A percentile compares a stretch with the other conserved stretches of the same genome.
Conservation (phyloP, 139 green algal genomes). For the Axilococcus clingmanii region DNA sequence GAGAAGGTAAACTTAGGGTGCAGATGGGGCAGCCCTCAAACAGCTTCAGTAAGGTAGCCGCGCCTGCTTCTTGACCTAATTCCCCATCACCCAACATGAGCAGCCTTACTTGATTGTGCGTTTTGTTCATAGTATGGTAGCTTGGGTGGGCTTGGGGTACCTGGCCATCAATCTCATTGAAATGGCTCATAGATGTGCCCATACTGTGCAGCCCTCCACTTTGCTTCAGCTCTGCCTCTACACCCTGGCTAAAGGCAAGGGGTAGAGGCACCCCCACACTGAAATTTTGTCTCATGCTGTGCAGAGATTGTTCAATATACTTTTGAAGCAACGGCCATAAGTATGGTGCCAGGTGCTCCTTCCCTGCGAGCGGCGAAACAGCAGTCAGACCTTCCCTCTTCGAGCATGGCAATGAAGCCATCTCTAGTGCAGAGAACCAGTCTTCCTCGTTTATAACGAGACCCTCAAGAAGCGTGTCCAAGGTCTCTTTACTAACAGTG, state of each 20-base stretch:
- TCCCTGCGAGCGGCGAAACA: constrained; percentile 6
- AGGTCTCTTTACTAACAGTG: background rate
- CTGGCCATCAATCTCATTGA: background rate
- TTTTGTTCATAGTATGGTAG: background rate
- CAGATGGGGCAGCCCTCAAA: constrained; percentile 15
- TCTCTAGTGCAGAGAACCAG: constrained; percentile 42
- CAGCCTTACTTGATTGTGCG: background rate
- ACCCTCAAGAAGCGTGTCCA: background rate
- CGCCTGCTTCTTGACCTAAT: background rate
- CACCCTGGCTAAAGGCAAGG: constrained; percentile 3
- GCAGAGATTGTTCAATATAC: constrained; percentile 7
- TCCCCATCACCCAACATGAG: background rate
- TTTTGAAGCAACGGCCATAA: constrained; percentile 14
- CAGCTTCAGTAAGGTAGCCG: background rate
- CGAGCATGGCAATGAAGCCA: constrained; percentile 38
- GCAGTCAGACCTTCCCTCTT: constrained; percentile 23
- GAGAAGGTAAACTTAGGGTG: constrained; percentile 27
- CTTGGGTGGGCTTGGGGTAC: background rate
- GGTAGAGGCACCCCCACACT: constrained; percentile 10
- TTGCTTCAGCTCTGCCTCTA: background rate
- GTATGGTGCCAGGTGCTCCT: constrained; percentile 14
- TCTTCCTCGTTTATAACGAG: constrained; percentile 24
- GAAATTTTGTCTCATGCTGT: too few species aligned
- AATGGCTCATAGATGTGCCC: background rate
- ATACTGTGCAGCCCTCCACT: background rate